Evolutionary conservation across 768 basidiomycete genomes (phyloP), one percentile per base, ranked within the genome.

Genomic region (Suillus alpinus): DNA sequence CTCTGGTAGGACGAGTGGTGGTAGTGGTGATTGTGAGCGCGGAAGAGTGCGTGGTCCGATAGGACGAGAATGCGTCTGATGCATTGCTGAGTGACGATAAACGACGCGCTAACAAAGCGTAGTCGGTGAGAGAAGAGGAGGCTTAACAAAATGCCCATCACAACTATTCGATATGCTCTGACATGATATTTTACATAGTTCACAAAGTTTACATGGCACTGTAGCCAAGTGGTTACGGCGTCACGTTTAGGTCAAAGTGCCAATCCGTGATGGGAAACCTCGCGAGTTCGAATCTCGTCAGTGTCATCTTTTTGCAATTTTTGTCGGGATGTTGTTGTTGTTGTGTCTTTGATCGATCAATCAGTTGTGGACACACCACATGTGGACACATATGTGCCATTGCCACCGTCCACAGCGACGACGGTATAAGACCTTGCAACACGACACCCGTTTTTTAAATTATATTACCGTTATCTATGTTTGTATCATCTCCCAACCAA

Each of bases 271-370:
- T 81, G 80, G 80, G 80, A 80, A 78, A 79, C 80, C 80, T 79
- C 80, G 80, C 80, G 80, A 81, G 80, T 81, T 81, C 80, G 80
- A 81, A 82, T 81, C 80, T 81, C 80, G 80, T 81, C 80, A 81
- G 78, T 81, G 79, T 81, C 80, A 81, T 26, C 18, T n/a, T 60
- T 69, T 71, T 61, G 43, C 47, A 36, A 58, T 56, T 4, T 66
- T 66, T 66, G 18, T 58, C 26, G 26, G 26, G 26, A 26, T 26
- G n/a, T n/a, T n/a, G n/a, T 26, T 26, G 26, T 9, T 57, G 55
- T 56, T 41, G 20, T 40, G 29, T 26, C 26, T 32, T 43, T 34
- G 32, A 57, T 49, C 36, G 46, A 43, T 41, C 43, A 41, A 60
- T 60, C 59, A 32, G n/a, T 44, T 39, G 59, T 58, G 58, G 58